A percentile compares a stretch with the other conserved stretches of the same genome.
Conservation (phyloP, 768 basidiomycete genomes). For the Tephrocybe sp. region DNA sequence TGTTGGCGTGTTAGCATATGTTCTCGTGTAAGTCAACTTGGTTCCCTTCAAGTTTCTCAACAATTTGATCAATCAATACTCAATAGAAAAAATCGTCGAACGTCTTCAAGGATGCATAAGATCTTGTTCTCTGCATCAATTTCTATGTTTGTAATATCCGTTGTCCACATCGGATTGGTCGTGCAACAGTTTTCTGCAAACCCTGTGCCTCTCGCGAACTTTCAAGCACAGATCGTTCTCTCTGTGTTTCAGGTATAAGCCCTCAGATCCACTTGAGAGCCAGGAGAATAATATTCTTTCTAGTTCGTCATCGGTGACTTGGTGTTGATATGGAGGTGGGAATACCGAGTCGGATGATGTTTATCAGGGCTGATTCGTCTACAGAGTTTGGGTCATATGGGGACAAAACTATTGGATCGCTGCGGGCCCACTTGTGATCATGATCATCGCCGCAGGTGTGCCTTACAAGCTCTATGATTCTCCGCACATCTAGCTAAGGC, state of each 20-base stretch:
- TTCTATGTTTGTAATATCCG: slow-evolving; percentile 9
- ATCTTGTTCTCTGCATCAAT: slow-evolving; percentile 7
- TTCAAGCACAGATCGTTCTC: slow-evolving; percentile 3
- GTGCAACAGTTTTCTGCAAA: slow-evolving; percentile 5
- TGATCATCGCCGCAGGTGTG: slow-evolving; percentile 9
- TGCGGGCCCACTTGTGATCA: slow-evolving; percentile 3
- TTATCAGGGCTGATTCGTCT: no score
- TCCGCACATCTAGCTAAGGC: no score
- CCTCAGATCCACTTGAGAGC: not conserved
- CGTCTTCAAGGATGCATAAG: not conserved
- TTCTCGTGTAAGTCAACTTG: not conserved
- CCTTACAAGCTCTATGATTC: no score
- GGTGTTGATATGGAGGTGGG: slow-evolving; percentile 15
- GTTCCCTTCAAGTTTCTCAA: not conserved
- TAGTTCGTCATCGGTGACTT: slow-evolving; percentile 16
- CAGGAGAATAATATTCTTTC: not conserved
- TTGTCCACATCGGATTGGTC: slow-evolving; percentile 7
- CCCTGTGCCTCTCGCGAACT: not conserved
- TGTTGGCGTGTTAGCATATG: not conserved
- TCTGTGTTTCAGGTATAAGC: slow-evolving; percentile 3
- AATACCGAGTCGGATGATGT: no score
- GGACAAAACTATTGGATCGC: slow-evolving; percentile 7
- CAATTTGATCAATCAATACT: not conserved
- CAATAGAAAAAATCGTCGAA: not conserved
- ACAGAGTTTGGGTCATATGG: slow-evolving; percentile 15